These are phyloP conservation scores for Aspergillus sp. DNA, from an alignment of 2,329 filamentous ascomycete genomes.

Conservation along the genomic window DNA sequence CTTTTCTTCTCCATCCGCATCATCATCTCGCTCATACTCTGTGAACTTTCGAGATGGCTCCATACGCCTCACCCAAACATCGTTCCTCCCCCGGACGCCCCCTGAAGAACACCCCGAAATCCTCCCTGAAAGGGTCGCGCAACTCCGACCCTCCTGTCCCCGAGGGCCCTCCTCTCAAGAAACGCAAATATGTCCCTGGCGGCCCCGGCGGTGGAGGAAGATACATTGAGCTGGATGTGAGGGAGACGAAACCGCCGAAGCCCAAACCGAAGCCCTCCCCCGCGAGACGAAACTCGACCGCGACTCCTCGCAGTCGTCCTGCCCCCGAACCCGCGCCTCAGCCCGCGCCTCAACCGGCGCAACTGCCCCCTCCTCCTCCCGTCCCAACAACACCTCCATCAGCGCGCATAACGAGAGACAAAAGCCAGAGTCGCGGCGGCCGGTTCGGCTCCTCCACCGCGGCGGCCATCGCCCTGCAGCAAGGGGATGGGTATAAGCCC, in stretches of 20 bases:
- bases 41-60: conserved; percentile 27
- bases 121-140: conserved; percentile 29
- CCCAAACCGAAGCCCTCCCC: conserved; percentile 44
- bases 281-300: conserved; percentile 43
- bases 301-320: conserved; percentile 52
- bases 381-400: conserved; percentile 37
- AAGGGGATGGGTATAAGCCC: conserved; percentile 95
- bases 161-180: conserved; percentile 65
- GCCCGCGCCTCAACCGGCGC: conserved; percentile 13
- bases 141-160: conserved; percentile 26
- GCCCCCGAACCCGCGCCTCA: conserved; percentile 29
- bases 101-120: conserved; percentile 29
- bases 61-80: conserved; percentile 25
- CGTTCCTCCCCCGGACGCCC: conserved; percentile 24
- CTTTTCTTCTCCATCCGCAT: background rate
- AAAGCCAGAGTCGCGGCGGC: conserved; percentile 57
- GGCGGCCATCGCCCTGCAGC: conserved; percentile 81
- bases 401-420: conserved; percentile 40
- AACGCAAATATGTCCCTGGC: conserved; percentile 77
- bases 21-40: background rate
- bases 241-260: conserved; percentile 46
- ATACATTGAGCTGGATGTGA: conserved; percentile 71
- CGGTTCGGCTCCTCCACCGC: conserved; percentile 80
- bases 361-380: conserved; percentile 27
- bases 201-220: conserved; percentile 82